These are phyloP conservation scores for Ensete ventricosum DNA, from an alignment of 176 grass and related monocot genomes.

Conservation along the genomic window DNA sequence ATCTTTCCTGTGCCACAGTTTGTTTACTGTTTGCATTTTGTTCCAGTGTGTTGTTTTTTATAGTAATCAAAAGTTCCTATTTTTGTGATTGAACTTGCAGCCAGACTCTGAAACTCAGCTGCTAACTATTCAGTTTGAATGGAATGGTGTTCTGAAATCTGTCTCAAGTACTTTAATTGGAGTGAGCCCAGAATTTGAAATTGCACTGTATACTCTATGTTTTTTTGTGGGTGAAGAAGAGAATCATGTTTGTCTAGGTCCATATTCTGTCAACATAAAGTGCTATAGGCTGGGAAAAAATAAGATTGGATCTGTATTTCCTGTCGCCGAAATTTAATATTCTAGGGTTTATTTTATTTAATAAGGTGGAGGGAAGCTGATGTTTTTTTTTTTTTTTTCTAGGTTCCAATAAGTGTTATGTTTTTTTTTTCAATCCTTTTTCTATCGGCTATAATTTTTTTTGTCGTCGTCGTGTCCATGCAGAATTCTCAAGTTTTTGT, in stretches of 20 bases:
- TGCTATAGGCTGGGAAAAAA: conserved; percentile 66
- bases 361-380: too few relatives aligned
- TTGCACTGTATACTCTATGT: conserved; percentile 79
- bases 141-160: conserved; percentile 86
- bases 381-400: too few relatives aligned
- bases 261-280: conserved; percentile 70
- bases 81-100: conserved; percentile 29
- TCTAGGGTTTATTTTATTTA: background rate
- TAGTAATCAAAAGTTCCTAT: background rate
- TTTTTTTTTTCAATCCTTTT: too few relatives aligned
- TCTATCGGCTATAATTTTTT: too few relatives aligned
- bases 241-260: conserved; percentile 56
- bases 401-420: too few relatives aligned
- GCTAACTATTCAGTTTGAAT: conserved; percentile 77
- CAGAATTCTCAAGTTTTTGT: too few relatives aligned
- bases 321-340: conserved; percentile 44
- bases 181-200: conserved; percentile 88
- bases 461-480: too few relatives aligned
- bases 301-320: conserved; percentile 83
- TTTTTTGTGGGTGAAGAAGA: conserved; percentile 78
- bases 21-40: background rate
- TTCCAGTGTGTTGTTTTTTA: background rate
- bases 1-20: too few relatives aligned
- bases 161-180: conserved; percentile 81
- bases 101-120: conserved; percentile 80